Evolutionary conservation across 129 eudicot genomes (phyloP).

Genomic region (Flaveria linearis): DNA sequence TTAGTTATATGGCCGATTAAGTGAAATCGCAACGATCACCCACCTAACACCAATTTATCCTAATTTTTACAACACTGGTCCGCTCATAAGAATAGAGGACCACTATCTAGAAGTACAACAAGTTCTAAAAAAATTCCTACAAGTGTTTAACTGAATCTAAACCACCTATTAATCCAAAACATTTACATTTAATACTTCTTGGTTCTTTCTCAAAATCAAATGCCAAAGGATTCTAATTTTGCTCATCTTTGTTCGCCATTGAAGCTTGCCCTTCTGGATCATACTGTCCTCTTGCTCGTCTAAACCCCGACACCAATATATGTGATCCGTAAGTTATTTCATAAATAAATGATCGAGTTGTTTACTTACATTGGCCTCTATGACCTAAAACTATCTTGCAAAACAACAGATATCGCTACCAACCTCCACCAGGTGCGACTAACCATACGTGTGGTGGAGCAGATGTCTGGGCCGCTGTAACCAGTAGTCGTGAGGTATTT

Average conservation of each 20-base stretch:
- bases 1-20: too few relatives aligned
- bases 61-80: too few relatives aligned
- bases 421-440: slow-evolving; percentile 65
- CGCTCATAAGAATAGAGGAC: too few relatives aligned
- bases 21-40: too few relatives aligned
- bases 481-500: slow-evolving; percentile 60
- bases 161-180: too few relatives aligned
- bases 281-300: slow-evolving; percentile 72
- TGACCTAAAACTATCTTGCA: neutral
- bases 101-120: too few relatives aligned
- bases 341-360: neutral
- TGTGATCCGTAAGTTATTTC: slow-evolving; percentile 88
- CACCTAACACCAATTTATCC: too few relatives aligned
- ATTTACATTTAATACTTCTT: too few relatives aligned
- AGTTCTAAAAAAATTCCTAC: too few relatives aligned
- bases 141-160: too few relatives aligned
- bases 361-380: slow-evolving; percentile 6
- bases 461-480: slow-evolving; percentile 76
- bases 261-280: slow-evolving; percentile 92
- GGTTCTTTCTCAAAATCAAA: neutral
- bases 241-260: slow-evolving; percentile 22
- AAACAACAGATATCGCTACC: slow-evolving; percentile 68
- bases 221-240: slow-evolving; percentile 29
- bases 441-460: slow-evolving; percentile 95
- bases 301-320: slow-evolving; percentile 64